phyloP scores from a whole-genome alignment of 768 basidiomycete genomes.

The Royoungia palumana region DNA sequence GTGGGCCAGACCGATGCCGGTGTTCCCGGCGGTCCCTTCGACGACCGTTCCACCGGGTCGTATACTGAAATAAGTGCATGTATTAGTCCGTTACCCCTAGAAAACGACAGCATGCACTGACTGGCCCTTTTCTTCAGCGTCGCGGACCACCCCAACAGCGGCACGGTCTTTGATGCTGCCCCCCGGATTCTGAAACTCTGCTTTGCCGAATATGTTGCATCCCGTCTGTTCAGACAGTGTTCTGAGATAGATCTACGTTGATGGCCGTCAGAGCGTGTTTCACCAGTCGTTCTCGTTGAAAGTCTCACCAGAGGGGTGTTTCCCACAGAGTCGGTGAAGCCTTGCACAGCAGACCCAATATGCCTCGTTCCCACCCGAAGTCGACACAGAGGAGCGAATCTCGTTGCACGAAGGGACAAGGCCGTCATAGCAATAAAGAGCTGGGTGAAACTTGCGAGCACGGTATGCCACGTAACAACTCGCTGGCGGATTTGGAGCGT shows the following conservation, averaged over 20 bases:
- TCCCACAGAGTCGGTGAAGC: constrained; percentile 86
- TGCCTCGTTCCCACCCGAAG: constrained; percentile 19
- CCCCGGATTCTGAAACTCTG: constrained; percentile 98
- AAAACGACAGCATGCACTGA: constrained; percentile 35
- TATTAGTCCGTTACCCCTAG: neutral
- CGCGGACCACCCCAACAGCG: constrained; percentile 79
- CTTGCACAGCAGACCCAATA: constrained; percentile 54
- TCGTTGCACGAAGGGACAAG: constrained; percentile 34
- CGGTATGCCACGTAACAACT: no score
- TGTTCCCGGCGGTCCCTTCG: constrained; percentile 98
- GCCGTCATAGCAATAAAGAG: constrained; percentile 14
- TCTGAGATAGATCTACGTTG: constrained; percentile 73
- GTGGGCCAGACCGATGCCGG: constrained; percentile 92
- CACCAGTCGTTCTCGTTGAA: neutral
- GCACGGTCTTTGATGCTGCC: constrained; percentile 98
- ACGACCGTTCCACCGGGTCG: constrained; percentile 95
- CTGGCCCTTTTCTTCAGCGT: constrained; percentile 85
- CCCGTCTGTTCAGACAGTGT: constrained; percentile 79
- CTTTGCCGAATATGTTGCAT: constrained; percentile 86
- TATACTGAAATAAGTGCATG: constrained; percentile 43
- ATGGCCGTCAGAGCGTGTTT: constrained; percentile 4
- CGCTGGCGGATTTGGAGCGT: no score
- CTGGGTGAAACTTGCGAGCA: no score
- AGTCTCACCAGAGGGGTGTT: constrained; percentile 84
- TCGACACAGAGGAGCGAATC: constrained; percentile 16